phyloP scores from a whole-genome alignment of 441 rosid genomes.

The Theobroma grandiflorum region DNA sequence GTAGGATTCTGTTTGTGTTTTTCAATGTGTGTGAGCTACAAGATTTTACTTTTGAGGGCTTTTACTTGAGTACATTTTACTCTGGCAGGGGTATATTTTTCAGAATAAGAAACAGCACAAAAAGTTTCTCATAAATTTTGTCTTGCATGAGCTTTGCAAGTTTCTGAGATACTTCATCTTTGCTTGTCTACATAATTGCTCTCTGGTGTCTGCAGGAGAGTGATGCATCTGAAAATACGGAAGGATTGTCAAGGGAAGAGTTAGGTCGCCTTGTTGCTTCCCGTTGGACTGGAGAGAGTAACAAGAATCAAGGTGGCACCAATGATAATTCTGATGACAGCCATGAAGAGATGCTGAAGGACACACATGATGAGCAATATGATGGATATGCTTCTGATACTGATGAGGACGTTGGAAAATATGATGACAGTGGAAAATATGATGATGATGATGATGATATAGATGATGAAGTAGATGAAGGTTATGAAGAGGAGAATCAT shows the following conservation, averaged over 20 bases:
- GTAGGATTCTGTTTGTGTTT: neutral
- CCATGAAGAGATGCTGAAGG: slow-evolving; percentile 51
- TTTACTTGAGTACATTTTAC: slow-evolving; percentile 1
- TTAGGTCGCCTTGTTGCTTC: slow-evolving; percentile 95
- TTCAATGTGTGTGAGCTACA: neutral
- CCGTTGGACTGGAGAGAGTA: slow-evolving; percentile 91
- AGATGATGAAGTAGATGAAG: slow-evolving; percentile 59
- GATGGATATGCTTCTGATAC: slow-evolving; percentile 80
- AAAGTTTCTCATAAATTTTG: slow-evolving; percentile 1
- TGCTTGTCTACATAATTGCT: slow-evolving; percentile 19
- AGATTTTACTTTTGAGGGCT: neutral
- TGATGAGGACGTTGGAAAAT: slow-evolving; percentile 66
- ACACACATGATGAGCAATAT: slow-evolving; percentile 56
- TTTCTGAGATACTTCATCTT: slow-evolving; percentile 18
- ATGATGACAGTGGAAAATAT: slow-evolving; percentile 45
- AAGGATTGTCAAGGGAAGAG: slow-evolving; percentile 92
- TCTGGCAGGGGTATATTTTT: neutral
- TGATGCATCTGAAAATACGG: slow-evolving; percentile 54
- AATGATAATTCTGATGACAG: slow-evolving; percentile 48
- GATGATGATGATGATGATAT: slow-evolving; percentile 51
- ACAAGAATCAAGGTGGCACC: slow-evolving; percentile 54
- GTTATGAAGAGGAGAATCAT: slow-evolving; percentile 50
- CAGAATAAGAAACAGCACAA: neutral
- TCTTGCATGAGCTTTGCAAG: slow-evolving; percentile 17
- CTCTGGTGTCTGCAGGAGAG: slow-evolving; percentile 50